These are phyloP conservation scores for Fusarium haematococcum DNA, from an alignment of 2,329 filamentous ascomycete species.

Conservation along the genomic window DNA sequence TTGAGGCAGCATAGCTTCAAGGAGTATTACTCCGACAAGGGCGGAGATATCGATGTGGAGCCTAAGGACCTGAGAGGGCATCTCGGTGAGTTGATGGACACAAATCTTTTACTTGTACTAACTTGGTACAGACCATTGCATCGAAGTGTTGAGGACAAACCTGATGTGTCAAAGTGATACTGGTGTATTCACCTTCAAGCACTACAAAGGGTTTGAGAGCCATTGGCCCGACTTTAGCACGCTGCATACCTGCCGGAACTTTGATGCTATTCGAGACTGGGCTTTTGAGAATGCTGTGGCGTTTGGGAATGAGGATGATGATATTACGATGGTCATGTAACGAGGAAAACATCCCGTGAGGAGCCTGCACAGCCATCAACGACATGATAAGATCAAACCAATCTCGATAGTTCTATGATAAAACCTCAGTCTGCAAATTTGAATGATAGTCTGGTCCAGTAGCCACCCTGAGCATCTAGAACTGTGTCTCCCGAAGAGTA, in stretches of 20 bases:
- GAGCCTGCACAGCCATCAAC: neutral
- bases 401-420: neutral
- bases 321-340: neutral
- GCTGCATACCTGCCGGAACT: constrained; percentile 66
- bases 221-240: constrained; percentile 68
- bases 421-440: too few species aligned
- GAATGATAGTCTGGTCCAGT: too few species aligned
- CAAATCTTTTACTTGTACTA: neutral
- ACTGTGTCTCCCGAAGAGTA: neutral
- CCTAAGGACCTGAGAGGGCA: constrained; percentile 32
- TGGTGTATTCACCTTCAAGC: constrained; percentile 66
- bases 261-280: constrained; percentile 63
- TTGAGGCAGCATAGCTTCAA: constrained; percentile 61
- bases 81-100: constrained; percentile 11
- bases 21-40: constrained; percentile 61
- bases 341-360: neutral
- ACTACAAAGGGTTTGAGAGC: constrained; percentile 59
- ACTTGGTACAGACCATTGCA: constrained; percentile 29
- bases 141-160: constrained; percentile 50
- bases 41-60: constrained; percentile 60
- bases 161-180: constrained; percentile 68
- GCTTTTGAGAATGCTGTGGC: constrained; percentile 63
- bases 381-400: neutral
- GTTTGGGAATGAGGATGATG: constrained; percentile 52
- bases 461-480: neutral